Conservation (phyloP, 2,329 filamentous ascomycete genomes). For the Sarocladium strictum region DNA sequence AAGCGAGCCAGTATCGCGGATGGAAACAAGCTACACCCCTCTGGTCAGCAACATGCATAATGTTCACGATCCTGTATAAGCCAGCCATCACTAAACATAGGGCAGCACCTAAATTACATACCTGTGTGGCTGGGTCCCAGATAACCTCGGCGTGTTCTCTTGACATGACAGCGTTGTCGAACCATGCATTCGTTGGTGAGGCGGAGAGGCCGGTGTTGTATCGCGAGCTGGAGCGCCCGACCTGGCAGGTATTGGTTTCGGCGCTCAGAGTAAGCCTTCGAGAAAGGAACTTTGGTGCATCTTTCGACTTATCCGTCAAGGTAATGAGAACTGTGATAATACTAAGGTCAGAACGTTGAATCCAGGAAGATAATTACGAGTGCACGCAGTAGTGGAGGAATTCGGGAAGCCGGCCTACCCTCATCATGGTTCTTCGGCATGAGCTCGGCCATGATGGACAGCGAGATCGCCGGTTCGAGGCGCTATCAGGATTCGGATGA, state of each 20-base stretch:
- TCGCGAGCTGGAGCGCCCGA: neutral
- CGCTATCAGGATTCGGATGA: neutral
- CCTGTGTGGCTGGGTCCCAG: conserved; percentile 38
- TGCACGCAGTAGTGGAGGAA: neutral
- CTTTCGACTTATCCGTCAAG: neutral
- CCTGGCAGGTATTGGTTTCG: neutral
- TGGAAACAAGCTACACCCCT: conserved; percentile 22
- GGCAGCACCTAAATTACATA: conserved; percentile 19
- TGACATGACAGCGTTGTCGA: conserved; percentile 68
- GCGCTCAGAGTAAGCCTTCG: neutral
- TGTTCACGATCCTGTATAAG: conserved; percentile 17
- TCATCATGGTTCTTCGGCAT: conserved; percentile 8
- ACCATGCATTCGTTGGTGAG: conserved; percentile 51
- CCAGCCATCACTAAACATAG: conserved; percentile 10
- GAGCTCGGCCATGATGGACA: conserved; percentile 4
- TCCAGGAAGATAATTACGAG: neutral
- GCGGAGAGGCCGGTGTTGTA: neutral
- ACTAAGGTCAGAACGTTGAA: neutral
- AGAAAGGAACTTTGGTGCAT: neutral
- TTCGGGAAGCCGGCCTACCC: neutral
- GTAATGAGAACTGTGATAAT: conserved; percentile 1
- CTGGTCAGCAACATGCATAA: conserved; percentile 16
- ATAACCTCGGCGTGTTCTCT: conserved; percentile 55
- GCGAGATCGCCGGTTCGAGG: neutral
- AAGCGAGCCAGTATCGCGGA: conserved; percentile 43